These are phyloP conservation scores for Naganishia liquefaciens DNA, from an alignment of 1,284 basidiomycete species.

Conservation along the genomic window DNA sequence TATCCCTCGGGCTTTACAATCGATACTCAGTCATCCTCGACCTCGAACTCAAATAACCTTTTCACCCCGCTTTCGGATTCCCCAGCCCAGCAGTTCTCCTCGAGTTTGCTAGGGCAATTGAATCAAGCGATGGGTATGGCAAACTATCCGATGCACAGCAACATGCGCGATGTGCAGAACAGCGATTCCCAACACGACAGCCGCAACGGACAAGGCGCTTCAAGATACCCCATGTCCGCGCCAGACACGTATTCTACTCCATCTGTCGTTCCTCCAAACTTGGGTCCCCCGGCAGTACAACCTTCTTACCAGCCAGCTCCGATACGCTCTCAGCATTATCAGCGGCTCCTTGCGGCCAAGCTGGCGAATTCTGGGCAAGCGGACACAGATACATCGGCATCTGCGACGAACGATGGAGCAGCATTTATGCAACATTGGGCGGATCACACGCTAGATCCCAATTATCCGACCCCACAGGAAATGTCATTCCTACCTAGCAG, in stretches of 20 bases:
- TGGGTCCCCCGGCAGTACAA: constrained; percentile 2
- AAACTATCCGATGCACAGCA: not conserved
- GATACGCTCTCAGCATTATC: constrained; percentile 27
- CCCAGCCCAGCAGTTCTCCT: not conserved
- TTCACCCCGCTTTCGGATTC: not conserved
- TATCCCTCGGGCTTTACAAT: not conserved
- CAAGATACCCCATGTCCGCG: constrained; percentile 6
- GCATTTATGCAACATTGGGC: constrained; percentile 16
- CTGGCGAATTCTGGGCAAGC: constrained; percentile 25
- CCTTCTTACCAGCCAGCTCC: constrained; percentile 27
- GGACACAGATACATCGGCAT: not conserved
- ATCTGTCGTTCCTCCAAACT: constrained; percentile 5
- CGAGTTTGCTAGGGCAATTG: constrained; percentile 1
- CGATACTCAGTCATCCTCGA: too few relatives aligned
- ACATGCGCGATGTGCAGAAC: constrained; percentile 4
- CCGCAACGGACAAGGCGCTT: not conserved
- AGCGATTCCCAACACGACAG: not conserved
- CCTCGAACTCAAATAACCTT: too few relatives aligned
- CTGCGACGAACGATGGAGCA: constrained; percentile 7
- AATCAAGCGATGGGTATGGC: not conserved
- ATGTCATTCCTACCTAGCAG: constrained; percentile 30
- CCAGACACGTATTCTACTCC: not conserved
- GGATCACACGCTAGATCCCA: constrained; percentile 14
- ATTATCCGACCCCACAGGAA: constrained; percentile 17
- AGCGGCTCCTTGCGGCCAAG: constrained; percentile 32